A percentile compares a stretch with the other conserved stretches of the same genome.
Evolutionary conservation across 768 basidiomycete genomes (phyloP).

Genomic region (Dioszegia crocea): DNA sequence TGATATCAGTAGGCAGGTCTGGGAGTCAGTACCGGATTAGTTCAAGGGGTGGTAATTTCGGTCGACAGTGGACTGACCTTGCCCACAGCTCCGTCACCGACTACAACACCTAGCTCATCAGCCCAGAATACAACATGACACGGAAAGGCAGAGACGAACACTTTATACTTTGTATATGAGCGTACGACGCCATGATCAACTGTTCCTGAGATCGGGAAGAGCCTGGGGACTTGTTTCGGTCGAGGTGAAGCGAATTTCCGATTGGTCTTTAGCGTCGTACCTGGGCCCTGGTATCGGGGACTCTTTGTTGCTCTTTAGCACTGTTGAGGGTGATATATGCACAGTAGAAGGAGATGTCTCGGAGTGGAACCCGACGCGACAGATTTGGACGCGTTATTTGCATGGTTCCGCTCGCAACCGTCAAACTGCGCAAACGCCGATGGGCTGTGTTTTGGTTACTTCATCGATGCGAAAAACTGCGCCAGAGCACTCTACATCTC

Average conservation of each 20-base stretch:
- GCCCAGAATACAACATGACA: not conserved
- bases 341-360: too few species aligned
- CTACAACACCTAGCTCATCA: slow-evolving; percentile 75
- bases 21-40: not conserved
- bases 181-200: not conserved
- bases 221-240: too few species aligned
- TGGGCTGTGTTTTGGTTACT: too few species aligned
- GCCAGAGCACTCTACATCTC: too few species aligned
- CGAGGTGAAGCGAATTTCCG: too few species aligned
- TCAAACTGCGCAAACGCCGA: too few species aligned
- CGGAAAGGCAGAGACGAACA: not conserved
- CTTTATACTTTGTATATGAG: slow-evolving; percentile 10
- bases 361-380: not conserved
- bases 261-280: too few species aligned
- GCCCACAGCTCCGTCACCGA: slow-evolving; percentile 97
- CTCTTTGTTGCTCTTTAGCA: too few species aligned
- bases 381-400: not conserved
- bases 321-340: too few species aligned
- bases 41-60: not conserved
- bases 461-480: too few species aligned
- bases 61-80: slow-evolving; percentile 60
- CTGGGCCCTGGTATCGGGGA: too few species aligned
- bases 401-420: too few species aligned
- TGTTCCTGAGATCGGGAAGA: not conserved
- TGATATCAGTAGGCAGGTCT: slow-evolving; percentile 98